These are phyloP conservation scores for Populus hybrid DNA, from an alignment of 441 rosid genomes.

Conservation along the genomic window DNA sequence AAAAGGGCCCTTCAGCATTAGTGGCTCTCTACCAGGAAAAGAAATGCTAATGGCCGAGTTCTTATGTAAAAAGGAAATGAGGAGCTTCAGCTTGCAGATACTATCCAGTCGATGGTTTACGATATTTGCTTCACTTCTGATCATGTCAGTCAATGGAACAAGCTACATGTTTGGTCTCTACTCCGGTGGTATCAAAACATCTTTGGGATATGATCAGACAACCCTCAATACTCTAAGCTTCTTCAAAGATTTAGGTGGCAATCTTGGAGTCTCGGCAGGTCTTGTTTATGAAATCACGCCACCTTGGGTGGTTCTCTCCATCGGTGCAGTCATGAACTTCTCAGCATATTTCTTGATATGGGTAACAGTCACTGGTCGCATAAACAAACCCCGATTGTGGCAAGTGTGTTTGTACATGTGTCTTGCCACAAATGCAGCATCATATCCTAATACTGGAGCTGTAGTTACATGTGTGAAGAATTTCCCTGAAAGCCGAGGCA, in stretches of 20 bases:
- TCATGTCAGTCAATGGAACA: slow-evolving; percentile 33
- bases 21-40: background rate
- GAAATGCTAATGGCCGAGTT: slow-evolving; percentile 1
- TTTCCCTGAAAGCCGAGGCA: slow-evolving; percentile 33
- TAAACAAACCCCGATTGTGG: slow-evolving; percentile 28
- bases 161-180: slow-evolving; percentile 32
- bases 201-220: slow-evolving; percentile 30
- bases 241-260: slow-evolving; percentile 35
- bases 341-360: slow-evolving; percentile 34
- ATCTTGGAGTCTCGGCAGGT: slow-evolving; percentile 28
- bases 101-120: slow-evolving; percentile 30
- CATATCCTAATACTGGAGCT: slow-evolving; percentile 39
- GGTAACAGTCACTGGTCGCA: slow-evolving; percentile 30
- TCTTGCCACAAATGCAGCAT: slow-evolving; percentile 40
- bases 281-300: slow-evolving; percentile 25
- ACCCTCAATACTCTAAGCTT: slow-evolving; percentile 32
- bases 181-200: slow-evolving; percentile 23
- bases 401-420: slow-evolving; percentile 40
- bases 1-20: too few relatives aligned
- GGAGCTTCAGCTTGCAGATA: slow-evolving; percentile 15
- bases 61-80: background rate
- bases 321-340: slow-evolving; percentile 30
- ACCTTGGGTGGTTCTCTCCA: slow-evolving; percentile 23
- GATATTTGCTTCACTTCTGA: slow-evolving; percentile 28
- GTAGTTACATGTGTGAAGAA: slow-evolving; percentile 35